Evolutionary conservation across 1,284 basidiomycete genomes (phyloP).

Genomic region (Flammula alnicola): DNA sequence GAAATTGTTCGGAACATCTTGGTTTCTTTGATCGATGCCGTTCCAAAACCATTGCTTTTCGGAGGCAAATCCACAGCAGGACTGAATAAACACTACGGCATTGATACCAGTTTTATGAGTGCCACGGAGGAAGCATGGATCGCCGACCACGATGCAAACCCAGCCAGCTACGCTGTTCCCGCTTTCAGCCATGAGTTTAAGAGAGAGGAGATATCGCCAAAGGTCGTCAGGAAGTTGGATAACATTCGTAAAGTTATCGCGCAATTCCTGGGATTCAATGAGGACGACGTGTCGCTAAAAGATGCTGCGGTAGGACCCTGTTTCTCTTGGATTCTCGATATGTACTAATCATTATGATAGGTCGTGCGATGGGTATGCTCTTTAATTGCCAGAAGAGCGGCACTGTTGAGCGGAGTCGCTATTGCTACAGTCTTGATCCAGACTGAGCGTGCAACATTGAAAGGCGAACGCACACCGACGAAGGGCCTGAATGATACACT

Average conservation of each 20-base stretch:
- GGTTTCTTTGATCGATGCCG: constrained; percentile 84
- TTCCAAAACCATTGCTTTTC: constrained; percentile 77
- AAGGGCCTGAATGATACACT: constrained; percentile 56
- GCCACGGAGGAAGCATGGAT: constrained; percentile 81
- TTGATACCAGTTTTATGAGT: constrained; percentile 94
- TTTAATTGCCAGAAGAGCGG: constrained; percentile 84
- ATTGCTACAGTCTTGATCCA: constrained; percentile 88
- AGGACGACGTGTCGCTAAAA: constrained; percentile 56
- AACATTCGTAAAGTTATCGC: constrained; percentile 63
- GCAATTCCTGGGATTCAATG: constrained; percentile 62
- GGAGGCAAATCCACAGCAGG: constrained; percentile 72
- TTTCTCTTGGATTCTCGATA: not conserved
- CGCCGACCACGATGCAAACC: constrained; percentile 36
- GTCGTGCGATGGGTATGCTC: constrained; percentile 83
- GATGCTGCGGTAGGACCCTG: constrained; percentile 62
- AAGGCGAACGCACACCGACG: constrained; percentile 42
- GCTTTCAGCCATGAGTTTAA: constrained; percentile 39
- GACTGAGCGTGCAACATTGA: constrained; percentile 65
- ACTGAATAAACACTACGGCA: constrained; percentile 90
- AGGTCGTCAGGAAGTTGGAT: constrained; percentile 45
- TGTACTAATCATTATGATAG: constrained; percentile 25
- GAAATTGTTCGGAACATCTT: constrained; percentile 91
- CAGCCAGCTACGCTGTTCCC: constrained; percentile 35
- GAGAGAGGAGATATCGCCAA: constrained; percentile 33
- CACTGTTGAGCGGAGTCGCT: constrained; percentile 83